Conservation (phyloP, 371 early-diverging fungal genomes). For the Mucor mucedo region DNA sequence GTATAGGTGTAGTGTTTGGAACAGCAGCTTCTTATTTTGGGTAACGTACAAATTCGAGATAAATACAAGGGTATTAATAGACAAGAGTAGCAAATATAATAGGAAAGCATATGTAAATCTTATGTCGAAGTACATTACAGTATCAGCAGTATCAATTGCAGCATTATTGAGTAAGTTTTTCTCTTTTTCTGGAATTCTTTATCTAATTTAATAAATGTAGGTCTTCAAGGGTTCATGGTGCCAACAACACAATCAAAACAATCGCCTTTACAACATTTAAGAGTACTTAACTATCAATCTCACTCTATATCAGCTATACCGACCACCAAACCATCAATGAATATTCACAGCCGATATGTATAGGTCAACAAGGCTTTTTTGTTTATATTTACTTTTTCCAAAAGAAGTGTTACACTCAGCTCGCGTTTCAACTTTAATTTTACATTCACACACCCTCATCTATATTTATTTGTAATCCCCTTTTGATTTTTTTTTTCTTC, state of each 20-base stretch:
- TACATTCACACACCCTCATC: conserved; percentile 3
- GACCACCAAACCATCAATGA: conserved; percentile 8
- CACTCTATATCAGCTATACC: conserved; percentile 20
- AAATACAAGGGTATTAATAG: not conserved
- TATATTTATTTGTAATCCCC: not conserved
- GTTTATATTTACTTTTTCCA: conserved; percentile 1
- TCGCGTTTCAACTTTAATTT: not conserved
- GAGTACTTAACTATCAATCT: conserved; percentile 26
- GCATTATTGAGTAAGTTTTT: conserved; percentile 21
- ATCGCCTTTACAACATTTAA: conserved; percentile 22
- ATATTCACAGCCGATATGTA: conserved; percentile 23
- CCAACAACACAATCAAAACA: conserved; percentile 2
- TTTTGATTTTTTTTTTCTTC: not conserved
- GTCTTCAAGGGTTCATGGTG: conserved; percentile 13
- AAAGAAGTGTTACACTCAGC: conserved; percentile 3
- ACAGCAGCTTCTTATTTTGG: conserved; percentile 26
- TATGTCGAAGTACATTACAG: conserved; percentile 19
- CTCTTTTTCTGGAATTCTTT: not conserved
- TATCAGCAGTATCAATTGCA: conserved; percentile 19
- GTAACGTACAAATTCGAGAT: not conserved
- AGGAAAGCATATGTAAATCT: not conserved
- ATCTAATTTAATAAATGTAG: not conserved
- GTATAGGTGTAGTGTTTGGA: conserved; percentile 29
- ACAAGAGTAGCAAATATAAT: not conserved
- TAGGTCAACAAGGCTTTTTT: conserved; percentile 1